These are phyloP conservation scores for Medicago lupulina DNA, from an alignment of 306 rosid species.

Conservation along the genomic window DNA sequence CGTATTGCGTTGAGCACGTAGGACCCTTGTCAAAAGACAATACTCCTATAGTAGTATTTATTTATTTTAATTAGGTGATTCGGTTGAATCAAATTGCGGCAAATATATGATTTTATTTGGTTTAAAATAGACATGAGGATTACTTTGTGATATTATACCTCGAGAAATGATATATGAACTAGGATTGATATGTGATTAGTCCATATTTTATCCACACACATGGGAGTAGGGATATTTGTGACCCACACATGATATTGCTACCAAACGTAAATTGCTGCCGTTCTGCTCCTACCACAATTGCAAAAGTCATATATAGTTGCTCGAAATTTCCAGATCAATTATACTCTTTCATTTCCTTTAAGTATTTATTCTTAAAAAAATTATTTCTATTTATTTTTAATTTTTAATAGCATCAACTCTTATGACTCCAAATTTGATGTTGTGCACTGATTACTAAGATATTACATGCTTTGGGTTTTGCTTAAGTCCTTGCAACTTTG, in stretches of 20 bases:
- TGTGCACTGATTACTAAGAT: no score
- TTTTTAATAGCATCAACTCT: neutral
- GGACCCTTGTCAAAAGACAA: slow-evolving; percentile 36
- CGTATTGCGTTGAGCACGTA: slow-evolving; percentile 28
- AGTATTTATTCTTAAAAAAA: no score
- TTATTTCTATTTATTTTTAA: neutral
- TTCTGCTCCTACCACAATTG: slow-evolving; percentile 1
- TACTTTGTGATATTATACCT: slow-evolving; percentile 39
- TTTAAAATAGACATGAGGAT: slow-evolving; percentile 33
- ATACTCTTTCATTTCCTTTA: neutral
- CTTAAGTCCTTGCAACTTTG: no score
- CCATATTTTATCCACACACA: slow-evolving; percentile 18
- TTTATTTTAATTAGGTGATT: slow-evolving; percentile 6
- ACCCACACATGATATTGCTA: slow-evolving; percentile 17
- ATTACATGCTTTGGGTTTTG: no score
- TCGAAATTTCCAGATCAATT: neutral
- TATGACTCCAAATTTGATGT: neutral
- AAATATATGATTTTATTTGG: slow-evolving; percentile 30
- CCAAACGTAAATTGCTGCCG: neutral
- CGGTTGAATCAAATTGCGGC: slow-evolving; percentile 40
- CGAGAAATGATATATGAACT: slow-evolving; percentile 12
- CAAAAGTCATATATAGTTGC: neutral
- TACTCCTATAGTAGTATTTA: neutral
- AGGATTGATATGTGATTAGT: slow-evolving; percentile 16
- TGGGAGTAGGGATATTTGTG: slow-evolving; percentile 3